Evolutionary conservation across 257 asterid genomes (phyloP).

Genomic region (Datura wrightii): DNA sequence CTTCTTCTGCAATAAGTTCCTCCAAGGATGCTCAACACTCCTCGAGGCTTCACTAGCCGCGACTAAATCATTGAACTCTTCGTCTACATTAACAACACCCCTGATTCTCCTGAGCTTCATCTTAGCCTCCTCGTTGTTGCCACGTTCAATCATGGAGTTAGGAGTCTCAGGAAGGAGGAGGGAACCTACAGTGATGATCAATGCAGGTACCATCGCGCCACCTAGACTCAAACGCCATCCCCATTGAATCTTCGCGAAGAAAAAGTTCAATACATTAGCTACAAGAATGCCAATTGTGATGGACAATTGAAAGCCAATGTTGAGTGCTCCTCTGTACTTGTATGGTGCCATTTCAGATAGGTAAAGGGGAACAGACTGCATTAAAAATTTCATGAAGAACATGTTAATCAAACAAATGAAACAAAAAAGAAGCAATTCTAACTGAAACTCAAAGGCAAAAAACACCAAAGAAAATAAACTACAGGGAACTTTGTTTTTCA

Average conservation of each 20-base stretch:
- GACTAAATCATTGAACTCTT: constrained; percentile 70
- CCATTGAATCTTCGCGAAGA: constrained; percentile 50
- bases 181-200: constrained; percentile 72
- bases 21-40: constrained; percentile 70
- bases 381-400: not conserved
- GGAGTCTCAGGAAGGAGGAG: constrained; percentile 84
- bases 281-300: constrained; percentile 54
- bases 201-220: constrained; percentile 85
- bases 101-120: constrained; percentile 57
- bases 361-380: constrained; percentile 69
- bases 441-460: not conserved
- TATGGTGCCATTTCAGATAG: constrained; percentile 77
- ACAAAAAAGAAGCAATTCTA: not conserved
- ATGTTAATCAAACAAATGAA: not conserved
- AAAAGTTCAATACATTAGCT: constrained; percentile 62
- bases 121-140: constrained; percentile 55
- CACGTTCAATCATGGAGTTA: constrained; percentile 82
- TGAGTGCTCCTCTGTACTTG: constrained; percentile 68
- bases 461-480: not conserved
- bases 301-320: constrained; percentile 62
- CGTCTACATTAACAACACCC: constrained; percentile 58
- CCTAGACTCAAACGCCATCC: constrained; percentile 83
- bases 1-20: constrained; percentile 61
- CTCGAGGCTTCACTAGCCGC: constrained; percentile 73
- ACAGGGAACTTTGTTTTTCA: not conserved